Evolutionary conservation across 805 yeast species (phyloP).

Genomic region (Teunomyces gatunensis): DNA sequence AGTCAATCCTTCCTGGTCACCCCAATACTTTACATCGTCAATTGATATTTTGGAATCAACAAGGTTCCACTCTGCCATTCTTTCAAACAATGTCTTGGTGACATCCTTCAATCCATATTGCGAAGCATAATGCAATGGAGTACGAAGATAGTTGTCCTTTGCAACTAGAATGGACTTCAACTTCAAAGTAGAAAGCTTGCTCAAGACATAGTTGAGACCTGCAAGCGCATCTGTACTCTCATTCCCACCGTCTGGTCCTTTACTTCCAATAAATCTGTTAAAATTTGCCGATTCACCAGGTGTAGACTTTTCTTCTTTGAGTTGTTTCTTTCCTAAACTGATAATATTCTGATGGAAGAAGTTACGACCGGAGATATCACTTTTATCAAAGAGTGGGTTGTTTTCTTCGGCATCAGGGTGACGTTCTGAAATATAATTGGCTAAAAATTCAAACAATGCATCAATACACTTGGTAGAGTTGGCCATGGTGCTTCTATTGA

Average conservation of each 20-base stretch:
- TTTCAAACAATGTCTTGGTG: conserved; percentile 53
- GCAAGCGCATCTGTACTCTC: conserved; percentile 52
- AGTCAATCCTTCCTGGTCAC: conserved; percentile 73
- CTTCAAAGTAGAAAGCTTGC: conserved; percentile 33
- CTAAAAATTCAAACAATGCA: conserved; percentile 48
- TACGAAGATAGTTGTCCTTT: conserved; percentile 72
- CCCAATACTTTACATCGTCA: conserved; percentile 61
- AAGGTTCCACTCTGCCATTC: conserved; percentile 58
- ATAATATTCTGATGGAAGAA: conserved; percentile 83
- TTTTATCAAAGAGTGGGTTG: conserved; percentile 44
- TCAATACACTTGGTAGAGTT: conserved; percentile 59
- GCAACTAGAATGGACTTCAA: conserved; percentile 44
- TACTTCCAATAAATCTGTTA: conserved; percentile 22
- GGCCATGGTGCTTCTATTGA: conserved; percentile 63
- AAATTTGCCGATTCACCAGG: conserved; percentile 32
- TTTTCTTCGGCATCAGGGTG: conserved; percentile 7
- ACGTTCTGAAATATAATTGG: conserved; percentile 16
- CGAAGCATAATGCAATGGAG: conserved; percentile 88
- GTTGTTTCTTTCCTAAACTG: conserved; percentile 65
- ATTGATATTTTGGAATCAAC: conserved; percentile 48
- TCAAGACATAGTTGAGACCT: conserved; percentile 60
- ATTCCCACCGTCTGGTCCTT: conserved; percentile 41
- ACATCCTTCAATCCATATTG: conserved; percentile 77
- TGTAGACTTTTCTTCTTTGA: conserved; percentile 41
- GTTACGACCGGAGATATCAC: conserved; percentile 79